Evolutionary conservation across 768 basidiomycete species (phyloP), one percentile per base, ranked within the genome.

Genomic region (Baorangia bicolor): DNA sequence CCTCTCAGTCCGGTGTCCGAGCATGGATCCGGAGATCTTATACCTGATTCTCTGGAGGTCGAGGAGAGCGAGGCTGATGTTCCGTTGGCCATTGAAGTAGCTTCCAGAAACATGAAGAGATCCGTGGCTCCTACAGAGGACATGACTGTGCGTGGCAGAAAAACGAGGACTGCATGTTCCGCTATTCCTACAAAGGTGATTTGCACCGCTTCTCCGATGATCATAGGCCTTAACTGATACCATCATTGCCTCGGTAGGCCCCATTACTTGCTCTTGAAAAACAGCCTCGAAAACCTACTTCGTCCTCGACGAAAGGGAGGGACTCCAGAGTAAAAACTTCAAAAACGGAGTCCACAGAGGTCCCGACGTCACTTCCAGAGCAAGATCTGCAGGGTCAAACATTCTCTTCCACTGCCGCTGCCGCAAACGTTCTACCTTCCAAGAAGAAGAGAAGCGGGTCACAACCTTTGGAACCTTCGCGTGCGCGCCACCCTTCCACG

Each of bases 291-390:
- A 60, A 61, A 40, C 54, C 54, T 25, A 18, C 25, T 40, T 35
- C 61, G 40, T 50, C 56, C 14, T 41, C 47, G 12, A 35, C 25
- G 21, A 60, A 60, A 37, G 55, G 56, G 28, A 67, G 48, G 48
- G 45, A 51, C 25, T 35, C 45, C 23, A 58, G 20, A 57, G 55
- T 9, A 43, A 63, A 52, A 31, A 28, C 45, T 25, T 52, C 56
- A 5, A 68, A 64, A 47, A 39, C 20, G 31, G 77, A 78, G 53
- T 64, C 53, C 43, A 64, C 62, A 10, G 71, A 77, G 50, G 68
- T 86, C 13, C 85, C 85, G 7, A 86, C 85, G 0, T 88, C 86
- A 18, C 71, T 82, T 41, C 84, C 85, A 4, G 78, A 80, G 37
- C 80, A 86, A 64, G 81, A 83, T 40, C 62, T 65, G 33, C 62